phyloP scores from a whole-genome alignment of 805 yeast species.

The Yamadazyma nakazawae region DNA sequence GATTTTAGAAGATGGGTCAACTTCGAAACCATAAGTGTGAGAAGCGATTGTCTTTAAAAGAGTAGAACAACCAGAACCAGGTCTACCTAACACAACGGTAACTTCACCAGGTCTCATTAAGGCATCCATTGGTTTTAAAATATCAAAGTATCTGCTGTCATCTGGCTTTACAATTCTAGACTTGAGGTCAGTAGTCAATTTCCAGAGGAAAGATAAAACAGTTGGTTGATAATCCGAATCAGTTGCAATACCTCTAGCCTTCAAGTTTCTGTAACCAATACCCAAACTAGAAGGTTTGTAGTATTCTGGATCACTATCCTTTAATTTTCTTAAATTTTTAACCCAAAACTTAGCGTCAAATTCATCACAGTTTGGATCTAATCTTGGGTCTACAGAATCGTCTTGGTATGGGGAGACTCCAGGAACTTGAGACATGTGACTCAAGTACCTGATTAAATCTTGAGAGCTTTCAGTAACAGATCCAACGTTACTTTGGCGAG shows the following conservation, averaged over 20 bases:
- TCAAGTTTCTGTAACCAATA: slow-evolving; percentile 49
- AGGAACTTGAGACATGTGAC: slow-evolving; percentile 43
- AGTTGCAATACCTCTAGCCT: slow-evolving; percentile 58
- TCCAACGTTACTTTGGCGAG: slow-evolving; percentile 13
- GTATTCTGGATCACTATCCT: slow-evolving; percentile 52
- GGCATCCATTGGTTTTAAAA: slow-evolving; percentile 31
- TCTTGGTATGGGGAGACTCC: slow-evolving; percentile 36
- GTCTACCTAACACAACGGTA: slow-evolving; percentile 39
- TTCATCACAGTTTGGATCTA: slow-evolving; percentile 52
- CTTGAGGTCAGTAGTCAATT: slow-evolving; percentile 13
- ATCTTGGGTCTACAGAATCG: slow-evolving; percentile 29
- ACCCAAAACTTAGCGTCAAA: slow-evolving; percentile 61
- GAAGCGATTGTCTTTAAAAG: slow-evolving; percentile 35
- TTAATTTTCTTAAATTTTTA: slow-evolving; percentile 51
- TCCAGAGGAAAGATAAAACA: slow-evolving; percentile 37
- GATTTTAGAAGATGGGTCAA: slow-evolving; percentile 29
- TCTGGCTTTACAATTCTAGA: slow-evolving; percentile 7
- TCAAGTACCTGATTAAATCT: slow-evolving; percentile 35
- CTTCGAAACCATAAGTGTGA: slow-evolving; percentile 33
- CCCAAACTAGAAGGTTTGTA: slow-evolving; percentile 56
- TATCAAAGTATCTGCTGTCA: slow-evolving; percentile 16
- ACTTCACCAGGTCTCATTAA: slow-evolving; percentile 40
- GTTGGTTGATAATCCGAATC: slow-evolving; percentile 64
- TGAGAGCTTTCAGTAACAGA: slow-evolving; percentile 13
- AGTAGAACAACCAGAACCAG: slow-evolving; percentile 41